Conservation (phyloP, 2,329 filamentous ascomycete species). For the Tolypocladium tropicale region DNA sequence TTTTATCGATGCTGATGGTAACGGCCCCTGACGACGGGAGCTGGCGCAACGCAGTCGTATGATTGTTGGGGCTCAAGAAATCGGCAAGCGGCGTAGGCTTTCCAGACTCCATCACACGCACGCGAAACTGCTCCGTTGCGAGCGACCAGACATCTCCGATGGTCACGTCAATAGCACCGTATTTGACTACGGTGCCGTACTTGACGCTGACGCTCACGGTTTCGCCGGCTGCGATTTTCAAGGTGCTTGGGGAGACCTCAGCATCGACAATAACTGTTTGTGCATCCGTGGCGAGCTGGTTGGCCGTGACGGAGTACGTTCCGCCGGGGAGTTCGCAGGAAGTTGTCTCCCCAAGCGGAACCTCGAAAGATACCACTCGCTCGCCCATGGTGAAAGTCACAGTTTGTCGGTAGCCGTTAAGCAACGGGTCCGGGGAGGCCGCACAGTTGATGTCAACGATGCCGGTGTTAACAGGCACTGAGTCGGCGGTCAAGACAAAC, state of each 20-base stretch:
- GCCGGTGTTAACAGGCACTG: not conserved
- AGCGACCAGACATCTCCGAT: not conserved
- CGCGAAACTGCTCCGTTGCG: not conserved
- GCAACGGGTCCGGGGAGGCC: not conserved
- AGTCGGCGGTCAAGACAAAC: not conserved
- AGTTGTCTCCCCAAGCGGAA: not conserved
- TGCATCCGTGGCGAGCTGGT: not conserved
- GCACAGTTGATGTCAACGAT: not conserved
- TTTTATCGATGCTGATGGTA: not conserved
- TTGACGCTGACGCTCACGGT: not conserved
- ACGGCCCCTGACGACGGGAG: not conserved
- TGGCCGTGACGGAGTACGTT: not conserved
- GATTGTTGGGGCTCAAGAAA: not conserved
- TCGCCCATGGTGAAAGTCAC: not conserved
- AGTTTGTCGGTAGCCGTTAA: not conserved
- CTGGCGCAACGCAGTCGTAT: not conserved
- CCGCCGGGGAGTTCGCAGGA: not conserved
- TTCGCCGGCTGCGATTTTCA: not conserved
- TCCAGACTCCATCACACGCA: not conserved
- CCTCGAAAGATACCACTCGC: not conserved
- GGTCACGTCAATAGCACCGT: conserved; percentile 1
- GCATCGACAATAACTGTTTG: not conserved
- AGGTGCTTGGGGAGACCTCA: not conserved
- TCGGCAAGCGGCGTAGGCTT: not conserved
- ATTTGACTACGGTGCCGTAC: not conserved